These are phyloP conservation scores for Aphanomyces invadans DNA, from an alignment of 352 stramenopile species.

Conservation along the genomic window DNA sequence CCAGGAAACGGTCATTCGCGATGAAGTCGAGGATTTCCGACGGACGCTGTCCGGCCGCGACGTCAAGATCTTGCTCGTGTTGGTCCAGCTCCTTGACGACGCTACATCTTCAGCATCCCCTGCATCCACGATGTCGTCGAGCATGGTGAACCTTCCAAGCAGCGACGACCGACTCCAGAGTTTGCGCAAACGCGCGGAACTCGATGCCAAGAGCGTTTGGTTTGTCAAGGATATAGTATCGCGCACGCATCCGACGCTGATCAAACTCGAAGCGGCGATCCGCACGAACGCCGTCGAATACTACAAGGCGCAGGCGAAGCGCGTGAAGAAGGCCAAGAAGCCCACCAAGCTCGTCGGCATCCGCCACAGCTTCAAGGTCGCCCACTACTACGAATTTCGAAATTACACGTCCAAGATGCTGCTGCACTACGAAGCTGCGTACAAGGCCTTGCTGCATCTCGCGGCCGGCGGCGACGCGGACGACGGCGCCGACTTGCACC, in stretches of 20 bases:
- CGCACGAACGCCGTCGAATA: slow-evolving; percentile 78
- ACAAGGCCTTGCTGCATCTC: slow-evolving; percentile 51
- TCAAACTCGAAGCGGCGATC: slow-evolving; percentile 66
- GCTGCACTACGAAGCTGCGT: slow-evolving; percentile 77
- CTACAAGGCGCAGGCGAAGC: slow-evolving; percentile 82
- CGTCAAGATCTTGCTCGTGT: slow-evolving; percentile 65
- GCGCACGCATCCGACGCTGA: slow-evolving; percentile 44
- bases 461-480: not conserved
- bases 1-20: slow-evolving; percentile 55
- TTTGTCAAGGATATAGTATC: slow-evolving; percentile 58
- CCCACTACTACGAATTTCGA: slow-evolving; percentile 84
- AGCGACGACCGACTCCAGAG: slow-evolving; percentile 60
- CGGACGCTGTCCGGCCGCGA: slow-evolving; percentile 51
- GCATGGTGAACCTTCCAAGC: slow-evolving; percentile 6
- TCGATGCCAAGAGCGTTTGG: slow-evolving; percentile 63
- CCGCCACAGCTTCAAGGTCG: slow-evolving; percentile 83
- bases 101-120: slow-evolving; percentile 32
- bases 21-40: slow-evolving; percentile 71
- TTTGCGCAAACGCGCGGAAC: slow-evolving; percentile 59
- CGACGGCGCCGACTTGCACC: not conserved
- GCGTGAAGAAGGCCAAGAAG: slow-evolving; percentile 85
- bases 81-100: slow-evolving; percentile 78
- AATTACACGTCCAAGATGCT: slow-evolving; percentile 80
- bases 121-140: not conserved
- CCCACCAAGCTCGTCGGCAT: slow-evolving; percentile 50